Base-by-base conservation (phyloP, 2,329 filamentous ascomycete species). In the Pyrenochaeta sp. region DNA sequence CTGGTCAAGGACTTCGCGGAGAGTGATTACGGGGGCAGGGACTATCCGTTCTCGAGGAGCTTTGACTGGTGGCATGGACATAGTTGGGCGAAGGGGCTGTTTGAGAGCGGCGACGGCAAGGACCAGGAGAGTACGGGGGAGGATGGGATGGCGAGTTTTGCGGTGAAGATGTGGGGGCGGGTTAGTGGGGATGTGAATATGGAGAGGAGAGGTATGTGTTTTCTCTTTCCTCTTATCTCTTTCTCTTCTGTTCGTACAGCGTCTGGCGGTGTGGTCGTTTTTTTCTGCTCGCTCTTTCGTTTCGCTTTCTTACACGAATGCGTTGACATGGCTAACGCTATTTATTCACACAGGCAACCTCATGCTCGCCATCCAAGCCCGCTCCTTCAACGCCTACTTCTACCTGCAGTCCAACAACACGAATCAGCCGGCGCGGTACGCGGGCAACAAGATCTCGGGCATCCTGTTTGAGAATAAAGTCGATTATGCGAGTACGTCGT, bases 41-140 rank as follows among this genome's bases (percentile, higher is more conserved):
- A 67, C 36, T 97, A 95, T 70, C 92, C 93, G 0, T 86, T 90
- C 56, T 92, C 82, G 49, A 83, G 94, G 35, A 83, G 79, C 43
- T 97, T 96, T 64, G 94, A 97, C 72, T 96, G 90, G 90, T 97
- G 86, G 69, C 85, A 95, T 63, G 94, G 93, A 2, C 94, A 97
- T 77, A 91, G 87, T 45, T 96, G 93, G 90, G 93, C 93, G 2
- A 90, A 90, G 41, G 89, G 89, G 1, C 73, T 93, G 4, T 89
- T 84, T 60, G 82, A 88, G 50, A 79, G 81, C 24, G 76, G 75
- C 41, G 88, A 93, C 67, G 89, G 89, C 48, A 92, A 92, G 73
- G 84, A 93, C 67, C 82, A 92, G 73, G 94, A 97, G 69, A 94
- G 89, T 20, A 90, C 87, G 31, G 93, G 89, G 0, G 93, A 97